Conservation (phyloP, 352 stramenopile genomes). For the Phytophthora tentaculata region DNA sequence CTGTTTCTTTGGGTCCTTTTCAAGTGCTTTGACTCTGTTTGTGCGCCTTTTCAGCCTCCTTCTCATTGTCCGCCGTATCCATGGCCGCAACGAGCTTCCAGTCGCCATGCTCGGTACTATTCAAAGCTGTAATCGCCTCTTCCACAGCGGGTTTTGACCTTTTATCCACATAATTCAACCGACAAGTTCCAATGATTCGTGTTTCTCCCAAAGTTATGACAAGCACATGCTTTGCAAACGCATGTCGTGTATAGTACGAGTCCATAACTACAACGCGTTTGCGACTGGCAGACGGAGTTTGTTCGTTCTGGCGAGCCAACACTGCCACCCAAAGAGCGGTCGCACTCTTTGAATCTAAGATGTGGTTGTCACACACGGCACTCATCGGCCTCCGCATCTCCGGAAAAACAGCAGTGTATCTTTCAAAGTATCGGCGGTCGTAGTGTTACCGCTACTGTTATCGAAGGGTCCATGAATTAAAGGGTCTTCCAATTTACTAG, state of each 20-base stretch:
- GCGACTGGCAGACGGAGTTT: neutral
- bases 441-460: constrained; percentile 10
- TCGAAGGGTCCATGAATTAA: no score
- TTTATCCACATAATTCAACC: neutral
- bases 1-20: neutral
- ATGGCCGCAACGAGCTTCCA: constrained; percentile 8
- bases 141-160: neutral
- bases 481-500: no score
- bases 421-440: neutral
- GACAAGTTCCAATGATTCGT: constrained; percentile 1
- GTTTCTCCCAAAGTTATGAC: no score
- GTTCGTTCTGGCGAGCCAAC: constrained; percentile 1
- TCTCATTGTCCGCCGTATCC: neutral
- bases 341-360: constrained; percentile 6
- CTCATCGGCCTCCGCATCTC: neutral
- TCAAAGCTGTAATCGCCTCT: neutral
- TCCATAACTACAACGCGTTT: constrained; percentile 6
- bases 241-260: constrained; percentile 5
- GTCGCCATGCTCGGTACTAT: neutral
- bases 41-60: constrained; percentile 5
- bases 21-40: no score
- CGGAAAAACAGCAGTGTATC: constrained; percentile 3
- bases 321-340: neutral
- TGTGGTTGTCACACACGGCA: no score
- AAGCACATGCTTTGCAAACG: constrained; percentile 3